Conservation (phyloP, 805 yeast genomes). For the Lipomyces kockii region DNA sequence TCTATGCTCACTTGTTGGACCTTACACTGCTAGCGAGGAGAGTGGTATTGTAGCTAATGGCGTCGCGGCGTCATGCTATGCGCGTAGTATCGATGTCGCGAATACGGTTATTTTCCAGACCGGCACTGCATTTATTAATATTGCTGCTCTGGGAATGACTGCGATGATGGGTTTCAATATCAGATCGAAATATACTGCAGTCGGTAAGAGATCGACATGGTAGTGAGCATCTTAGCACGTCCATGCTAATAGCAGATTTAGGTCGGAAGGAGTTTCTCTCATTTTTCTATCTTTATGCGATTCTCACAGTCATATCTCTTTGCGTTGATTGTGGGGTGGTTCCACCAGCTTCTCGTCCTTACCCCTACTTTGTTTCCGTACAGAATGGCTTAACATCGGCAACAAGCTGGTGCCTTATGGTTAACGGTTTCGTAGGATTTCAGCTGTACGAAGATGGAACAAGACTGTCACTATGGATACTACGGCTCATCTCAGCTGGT, state of each 20-base stretch:
- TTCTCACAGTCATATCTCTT: slow-evolving; percentile 65
- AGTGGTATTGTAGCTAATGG: slow-evolving; percentile 52
- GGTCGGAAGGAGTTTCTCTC: slow-evolving; percentile 81
- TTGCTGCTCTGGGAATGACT: slow-evolving; percentile 68
- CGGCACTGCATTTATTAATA: slow-evolving; percentile 84
- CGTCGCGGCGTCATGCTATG: slow-evolving; percentile 76
- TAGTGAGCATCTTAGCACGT: not conserved
- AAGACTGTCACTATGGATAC: slow-evolving; percentile 58
- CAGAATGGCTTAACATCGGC: slow-evolving; percentile 78
- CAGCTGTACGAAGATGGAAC: slow-evolving; percentile 97
- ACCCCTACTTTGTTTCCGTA: slow-evolving; percentile 79
- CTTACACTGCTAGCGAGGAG: slow-evolving; percentile 47
- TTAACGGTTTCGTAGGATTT: slow-evolving; percentile 80
- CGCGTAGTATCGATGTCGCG: slow-evolving; percentile 84
- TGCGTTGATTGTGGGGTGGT: slow-evolving; percentile 91
- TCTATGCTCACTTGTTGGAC: slow-evolving; percentile 73
- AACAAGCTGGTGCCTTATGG: slow-evolving; percentile 67
- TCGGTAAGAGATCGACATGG: slow-evolving; percentile 50
- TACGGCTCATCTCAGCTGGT: slow-evolving; percentile 56
- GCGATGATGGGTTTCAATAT: slow-evolving; percentile 76
- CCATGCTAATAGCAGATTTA: slow-evolving; percentile 1
- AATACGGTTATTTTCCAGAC: slow-evolving; percentile 89
- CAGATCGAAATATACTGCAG: slow-evolving; percentile 87
- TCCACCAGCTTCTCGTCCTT: slow-evolving; percentile 79
- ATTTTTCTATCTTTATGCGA: slow-evolving; percentile 64